These are phyloP conservation scores for Aureoboletus auriporus DNA, from an alignment of 768 basidiomycete genomes.

Conservation along the genomic window DNA sequence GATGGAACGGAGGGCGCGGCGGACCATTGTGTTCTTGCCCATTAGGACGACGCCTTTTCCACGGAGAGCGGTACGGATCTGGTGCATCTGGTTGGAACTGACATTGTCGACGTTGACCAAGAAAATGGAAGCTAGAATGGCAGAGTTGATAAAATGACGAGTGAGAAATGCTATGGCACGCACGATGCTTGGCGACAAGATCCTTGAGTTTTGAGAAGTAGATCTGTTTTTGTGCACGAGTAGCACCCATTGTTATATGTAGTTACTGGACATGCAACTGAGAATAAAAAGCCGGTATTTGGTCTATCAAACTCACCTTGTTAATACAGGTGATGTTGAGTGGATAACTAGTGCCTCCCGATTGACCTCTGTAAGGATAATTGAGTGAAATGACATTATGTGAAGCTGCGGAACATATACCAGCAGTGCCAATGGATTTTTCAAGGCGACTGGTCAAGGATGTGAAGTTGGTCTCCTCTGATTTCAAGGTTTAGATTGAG, in stretches of 20 bases:
- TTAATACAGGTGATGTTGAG: constrained; percentile 21
- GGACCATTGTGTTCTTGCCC: constrained; percentile 99
- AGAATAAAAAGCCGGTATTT: neutral
- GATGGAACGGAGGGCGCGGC: constrained; percentile 92
- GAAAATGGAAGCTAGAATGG: constrained; percentile 89
- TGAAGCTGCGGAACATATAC: constrained; percentile 34
- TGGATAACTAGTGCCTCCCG: constrained; percentile 69
- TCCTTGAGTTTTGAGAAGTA: constrained; percentile 96
- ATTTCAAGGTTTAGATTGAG: constrained; percentile 23
- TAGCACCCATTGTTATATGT: constrained; percentile 76
- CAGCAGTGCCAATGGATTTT: constrained; percentile 91
- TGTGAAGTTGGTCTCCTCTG: constrained; percentile 7
- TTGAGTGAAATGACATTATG: constrained; percentile 3
- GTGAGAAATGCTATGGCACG: constrained; percentile 31
- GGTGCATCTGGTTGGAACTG: constrained; percentile 99
- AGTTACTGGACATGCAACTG: constrained; percentile 9
- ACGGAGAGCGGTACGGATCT: constrained; percentile 92
- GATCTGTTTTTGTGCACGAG: constrained; percentile 81
- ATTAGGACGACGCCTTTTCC: constrained; percentile 96
- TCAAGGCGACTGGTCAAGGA: constrained; percentile 64
- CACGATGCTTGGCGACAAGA: constrained; percentile 85
- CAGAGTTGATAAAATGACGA: constrained; percentile 1
- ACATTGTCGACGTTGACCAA: constrained; percentile 99
- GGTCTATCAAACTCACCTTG: constrained; percentile 21
- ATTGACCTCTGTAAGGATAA: constrained; percentile 71